phyloP scores from a whole-genome alignment of 1,139 yeast species.

The Tardiomyces depauwii region DNA sequence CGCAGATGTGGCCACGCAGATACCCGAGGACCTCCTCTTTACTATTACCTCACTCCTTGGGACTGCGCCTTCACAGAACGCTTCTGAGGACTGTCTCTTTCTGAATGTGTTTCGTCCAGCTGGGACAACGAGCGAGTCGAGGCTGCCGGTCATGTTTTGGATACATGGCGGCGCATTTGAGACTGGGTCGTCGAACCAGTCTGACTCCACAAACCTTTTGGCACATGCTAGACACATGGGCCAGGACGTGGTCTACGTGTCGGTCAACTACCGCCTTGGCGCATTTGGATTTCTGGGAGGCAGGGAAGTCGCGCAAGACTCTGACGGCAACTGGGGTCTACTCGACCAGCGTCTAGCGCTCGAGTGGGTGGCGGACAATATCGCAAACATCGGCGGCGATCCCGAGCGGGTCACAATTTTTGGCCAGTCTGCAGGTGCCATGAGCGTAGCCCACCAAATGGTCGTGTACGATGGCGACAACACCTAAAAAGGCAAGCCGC shows the following conservation, averaged over 20 bases:
- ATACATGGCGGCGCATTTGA: slow-evolving; percentile 22
- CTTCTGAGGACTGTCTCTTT: slow-evolving; percentile 18
- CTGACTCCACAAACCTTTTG: slow-evolving; percentile 20
- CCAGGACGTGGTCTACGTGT: slow-evolving; percentile 17
- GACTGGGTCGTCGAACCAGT: slow-evolving; percentile 22
- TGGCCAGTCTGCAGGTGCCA: slow-evolving; percentile 32
- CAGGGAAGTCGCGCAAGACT: slow-evolving; percentile 14
- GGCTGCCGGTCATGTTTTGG: slow-evolving; percentile 22
- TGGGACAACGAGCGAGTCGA: slow-evolving; percentile 3
- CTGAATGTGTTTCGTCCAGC: slow-evolving; percentile 19
- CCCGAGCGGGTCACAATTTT: slow-evolving; percentile 24
- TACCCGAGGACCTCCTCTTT: background rate
- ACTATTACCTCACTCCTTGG: background rate
- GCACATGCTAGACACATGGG: slow-evolving; percentile 16
- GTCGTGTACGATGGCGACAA: slow-evolving; percentile 15
- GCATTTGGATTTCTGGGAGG: slow-evolving; percentile 26
- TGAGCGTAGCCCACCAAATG: slow-evolving; percentile 22
- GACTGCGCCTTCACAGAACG: background rate
- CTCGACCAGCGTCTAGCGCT: slow-evolving; percentile 27
- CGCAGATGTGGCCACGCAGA: background rate
- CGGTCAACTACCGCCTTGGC: slow-evolving; percentile 23
- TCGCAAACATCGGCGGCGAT: slow-evolving; percentile 30
- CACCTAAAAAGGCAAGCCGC: slow-evolving; percentile 11
- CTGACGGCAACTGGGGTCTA: slow-evolving; percentile 22
- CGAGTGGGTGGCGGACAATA: slow-evolving; percentile 29